Evolutionary conservation across 257 asterid genomes (phyloP), one percentile per base, ranked within the genome.

Genomic region (Ajuga chamaepitys): DNA sequence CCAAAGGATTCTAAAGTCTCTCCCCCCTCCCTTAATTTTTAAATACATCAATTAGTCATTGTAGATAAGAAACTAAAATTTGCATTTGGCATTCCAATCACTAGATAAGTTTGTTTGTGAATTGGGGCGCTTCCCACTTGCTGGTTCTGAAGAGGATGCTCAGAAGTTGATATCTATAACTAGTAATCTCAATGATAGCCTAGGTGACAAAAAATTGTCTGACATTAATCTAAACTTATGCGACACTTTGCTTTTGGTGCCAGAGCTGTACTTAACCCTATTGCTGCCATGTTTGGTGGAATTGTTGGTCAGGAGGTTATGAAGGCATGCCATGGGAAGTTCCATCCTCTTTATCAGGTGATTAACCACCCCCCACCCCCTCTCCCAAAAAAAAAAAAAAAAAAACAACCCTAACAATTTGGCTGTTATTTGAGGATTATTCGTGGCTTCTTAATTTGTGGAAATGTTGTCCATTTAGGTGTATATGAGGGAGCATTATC

Each of bases 251-350:
- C 95, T 65, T 87, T 79, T 79, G 98, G 98, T 66, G 86, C 96
- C 25, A 87, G 96, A 53, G 98, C 96, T 44, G 92, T 88, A 40
- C 82, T 91, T 67, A 91, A 88, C 71, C 96, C 98, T 53, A 86
- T 91, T 95, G 96, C 98, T 75, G 98, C 96, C 78, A 91, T 91
- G 88, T 91, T 88, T 74, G 98, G 98, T 66, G 98, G 98, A 70
- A 82, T 91, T 77, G 96, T 91, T 44, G 98, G 96, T 35, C 98
- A 91, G 86, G 98, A 91, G 79, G 89, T 91, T 77, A 58, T 91
- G 81, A 91, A 91, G 85, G 98, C 98, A 38, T 91, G 98, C 87
- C 85, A 96, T 62, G 96, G 96, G 70, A 91, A 91, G 80, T 91
- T 91, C 68, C 96, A 91, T 77, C 96, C 98, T 3, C 91, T 91